Base-by-base conservation (phyloP, 1,284 basidiomycete genomes). In the Cryptococcus sp. region DNA sequence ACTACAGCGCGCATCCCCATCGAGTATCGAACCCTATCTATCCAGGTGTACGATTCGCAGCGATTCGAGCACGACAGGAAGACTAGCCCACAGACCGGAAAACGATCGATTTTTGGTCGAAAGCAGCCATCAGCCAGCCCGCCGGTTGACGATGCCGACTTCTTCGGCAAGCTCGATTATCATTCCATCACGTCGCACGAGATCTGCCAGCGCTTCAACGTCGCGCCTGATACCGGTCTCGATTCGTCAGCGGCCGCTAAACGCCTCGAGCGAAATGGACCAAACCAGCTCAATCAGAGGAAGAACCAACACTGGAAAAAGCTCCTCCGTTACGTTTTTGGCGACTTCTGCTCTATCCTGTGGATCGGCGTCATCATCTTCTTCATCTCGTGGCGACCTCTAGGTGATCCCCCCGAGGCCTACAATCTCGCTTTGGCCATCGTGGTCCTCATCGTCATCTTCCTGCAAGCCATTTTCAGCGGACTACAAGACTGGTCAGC, bases 261-360 rank as follows among this genome's bases (percentile, higher is more conserved):
- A 42, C 77, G 74, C 6, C 60, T 73, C 25, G 61, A 76, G 7
- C 79, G 77, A 55, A 75, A 82, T 22, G 83, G 82, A 13, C 81
- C 77, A 65, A 85, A 85, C 62, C 66, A 81, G 43, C 82, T 85
- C 25, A 80, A 80, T 8, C 79, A 82, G 4, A 81, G 83, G 23
- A 80, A 81, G 16, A 82, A 78, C 30, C 77, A 80, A 50, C 81
- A 81, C 64, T 80, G 79, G 77, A 78, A 80, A 69, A 84, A 84
- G 70, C 70, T 78, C 0, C 71, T 83, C 38, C 81, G 81, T 66
- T 85, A 84, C 53, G 63, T 83, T 27, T 85, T 84, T 45, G 84
- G 83, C 23, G 83, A 68, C 1, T 84, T 84, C 72, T 83, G 71
- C 49, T 82, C 81, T 57, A 72, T 84, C 39, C 82, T 84, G 75